A percentile compares a stretch with the other conserved stretches of the same genome.
These are phyloP conservation scores for Candida manassasensis DNA, from an alignment of 805 yeast genomes.

Conservation along the genomic window DNA sequence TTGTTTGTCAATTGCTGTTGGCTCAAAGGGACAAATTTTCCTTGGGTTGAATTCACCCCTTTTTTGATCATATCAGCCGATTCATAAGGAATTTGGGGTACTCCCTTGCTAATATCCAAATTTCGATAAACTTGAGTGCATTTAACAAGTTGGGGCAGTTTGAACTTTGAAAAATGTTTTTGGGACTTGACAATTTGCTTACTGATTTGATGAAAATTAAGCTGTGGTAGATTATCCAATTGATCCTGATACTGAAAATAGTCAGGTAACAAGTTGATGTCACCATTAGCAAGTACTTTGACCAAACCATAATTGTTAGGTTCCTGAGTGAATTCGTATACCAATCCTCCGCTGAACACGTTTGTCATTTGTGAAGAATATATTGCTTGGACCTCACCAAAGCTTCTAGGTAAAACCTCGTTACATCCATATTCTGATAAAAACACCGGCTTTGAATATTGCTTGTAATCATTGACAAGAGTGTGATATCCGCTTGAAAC, in stretches of 20 bases:
- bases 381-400: constrained; percentile 69
- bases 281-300: constrained; percentile 38
- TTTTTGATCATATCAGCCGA: constrained; percentile 33
- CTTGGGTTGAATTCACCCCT: constrained; percentile 47
- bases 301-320: constrained; percentile 78
- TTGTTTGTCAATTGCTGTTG: constrained; percentile 40
- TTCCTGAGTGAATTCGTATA: constrained; percentile 77
- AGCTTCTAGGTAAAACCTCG: constrained; percentile 68
- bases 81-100: constrained; percentile 42
- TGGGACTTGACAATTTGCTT: constrained; percentile 1
- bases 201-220: constrained; percentile 12
- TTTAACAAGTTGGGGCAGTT: constrained; percentile 16
- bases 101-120: constrained; percentile 35
- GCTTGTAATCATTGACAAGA: constrained; percentile 67
- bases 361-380: constrained; percentile 69
- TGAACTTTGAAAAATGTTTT: constrained; percentile 1
- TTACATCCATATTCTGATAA: constrained; percentile 90
- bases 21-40: constrained; percentile 44
- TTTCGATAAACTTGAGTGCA: constrained; percentile 33
- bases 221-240: constrained; percentile 31
- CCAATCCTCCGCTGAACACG: constrained; percentile 81
- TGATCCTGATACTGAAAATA: constrained; percentile 41
- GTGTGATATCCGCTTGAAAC: constrained; percentile 62
- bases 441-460: constrained; percentile 72
- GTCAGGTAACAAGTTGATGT: constrained; percentile 41